These are phyloP conservation scores for Starmerella tilneyi DNA, from an alignment of 805 yeast species.

Conservation along the genomic window DNA sequence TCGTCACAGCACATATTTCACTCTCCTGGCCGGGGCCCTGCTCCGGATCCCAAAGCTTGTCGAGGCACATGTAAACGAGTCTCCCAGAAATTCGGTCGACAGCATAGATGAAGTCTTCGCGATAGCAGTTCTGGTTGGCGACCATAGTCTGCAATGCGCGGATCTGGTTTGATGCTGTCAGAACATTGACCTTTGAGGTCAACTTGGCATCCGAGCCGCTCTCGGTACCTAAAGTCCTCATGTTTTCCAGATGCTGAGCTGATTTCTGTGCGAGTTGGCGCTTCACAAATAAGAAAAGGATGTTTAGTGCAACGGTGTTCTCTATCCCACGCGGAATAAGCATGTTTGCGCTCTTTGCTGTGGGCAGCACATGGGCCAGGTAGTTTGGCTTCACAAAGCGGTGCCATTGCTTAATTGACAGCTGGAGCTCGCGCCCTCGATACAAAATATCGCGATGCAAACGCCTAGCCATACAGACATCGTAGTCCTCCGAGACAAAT, in stretches of 20 bases:
- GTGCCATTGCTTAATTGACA: slow-evolving; percentile 84
- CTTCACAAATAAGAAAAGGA: slow-evolving; percentile 69
- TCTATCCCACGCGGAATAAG: slow-evolving; percentile 87
- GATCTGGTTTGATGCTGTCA: slow-evolving; percentile 48
- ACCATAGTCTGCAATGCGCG: slow-evolving; percentile 62
- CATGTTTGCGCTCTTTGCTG: slow-evolving; percentile 70
- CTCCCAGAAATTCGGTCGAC: slow-evolving; percentile 73
- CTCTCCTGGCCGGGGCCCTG: slow-evolving; percentile 31
- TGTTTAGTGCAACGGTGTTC: slow-evolving; percentile 64
- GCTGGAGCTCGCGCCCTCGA: slow-evolving; percentile 73
- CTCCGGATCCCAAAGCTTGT: slow-evolving; percentile 30
- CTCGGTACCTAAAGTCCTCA: slow-evolving; percentile 46
- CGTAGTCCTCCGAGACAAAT: slow-evolving; percentile 89
- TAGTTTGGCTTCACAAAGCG: slow-evolving; percentile 87
- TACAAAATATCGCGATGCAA: slow-evolving; percentile 75
- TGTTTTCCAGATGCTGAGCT: slow-evolving; percentile 50
- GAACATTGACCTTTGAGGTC: not conserved
- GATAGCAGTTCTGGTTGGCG: slow-evolving; percentile 42
- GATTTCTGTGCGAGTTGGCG: slow-evolving; percentile 61
- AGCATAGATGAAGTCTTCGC: slow-evolving; percentile 76
- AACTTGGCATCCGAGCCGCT: slow-evolving; percentile 17
- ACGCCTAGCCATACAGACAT: slow-evolving; percentile 82
- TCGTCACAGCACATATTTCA: slow-evolving; percentile 59
- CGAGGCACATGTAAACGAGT: slow-evolving; percentile 59
- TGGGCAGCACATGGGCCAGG: slow-evolving; percentile 60